phyloP scores from a whole-genome alignment of 352 stramenopile species.

The Pythium dissotocum region DNA sequence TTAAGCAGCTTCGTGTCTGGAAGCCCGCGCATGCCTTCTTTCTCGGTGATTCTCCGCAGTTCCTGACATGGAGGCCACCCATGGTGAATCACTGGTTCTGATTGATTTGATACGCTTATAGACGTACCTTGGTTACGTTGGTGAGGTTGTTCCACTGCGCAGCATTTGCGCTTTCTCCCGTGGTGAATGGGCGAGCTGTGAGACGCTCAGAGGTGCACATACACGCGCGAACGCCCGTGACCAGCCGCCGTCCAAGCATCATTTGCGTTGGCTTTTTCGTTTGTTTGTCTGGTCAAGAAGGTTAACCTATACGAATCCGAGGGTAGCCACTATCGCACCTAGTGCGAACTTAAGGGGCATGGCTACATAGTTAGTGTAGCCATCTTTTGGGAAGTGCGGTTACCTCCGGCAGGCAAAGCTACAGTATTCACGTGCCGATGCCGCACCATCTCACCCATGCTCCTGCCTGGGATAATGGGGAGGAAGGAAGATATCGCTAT shows the following conservation, averaged over 20 bases:
- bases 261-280: background rate
- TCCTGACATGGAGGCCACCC: conserved; percentile 32
- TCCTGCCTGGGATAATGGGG: no score
- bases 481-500: no score
- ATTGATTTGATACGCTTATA: background rate
- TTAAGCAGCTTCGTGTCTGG: conserved; percentile 78
- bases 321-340: background rate
- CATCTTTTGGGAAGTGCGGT: no score
- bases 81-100: background rate
- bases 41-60: conserved; percentile 55
- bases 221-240: conserved; percentile 4
- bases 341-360: conserved; percentile 11
- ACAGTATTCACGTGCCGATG: no score
- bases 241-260: conserved; percentile 8
- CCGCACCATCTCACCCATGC: no score
- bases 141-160: conserved; percentile 60
- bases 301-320: background rate
- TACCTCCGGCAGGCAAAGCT: no score
- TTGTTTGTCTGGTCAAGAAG: background rate
- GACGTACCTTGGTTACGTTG: conserved; percentile 57
- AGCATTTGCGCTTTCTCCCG: background rate
- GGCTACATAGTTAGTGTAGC: background rate
- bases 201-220: background rate
- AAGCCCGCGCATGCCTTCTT: conserved; percentile 45
- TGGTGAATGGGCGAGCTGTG: conserved; percentile 4